phyloP scores from a whole-genome alignment of 768 basidiomycete genomes.

The Pholiota conissans region DNA sequence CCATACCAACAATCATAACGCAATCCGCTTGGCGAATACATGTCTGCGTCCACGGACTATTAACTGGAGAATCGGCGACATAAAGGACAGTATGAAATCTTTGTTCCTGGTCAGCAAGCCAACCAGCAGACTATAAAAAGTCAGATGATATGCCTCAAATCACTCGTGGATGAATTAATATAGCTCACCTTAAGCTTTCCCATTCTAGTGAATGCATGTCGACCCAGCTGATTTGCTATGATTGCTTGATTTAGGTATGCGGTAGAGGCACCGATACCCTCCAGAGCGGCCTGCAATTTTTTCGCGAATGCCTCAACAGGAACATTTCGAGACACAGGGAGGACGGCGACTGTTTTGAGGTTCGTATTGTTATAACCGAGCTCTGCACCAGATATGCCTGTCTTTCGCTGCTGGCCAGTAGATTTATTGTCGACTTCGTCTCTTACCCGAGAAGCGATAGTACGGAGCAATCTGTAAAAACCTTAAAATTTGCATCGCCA shows the following conservation, averaged over 20 bases:
- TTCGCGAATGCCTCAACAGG: slow-evolving; percentile 89
- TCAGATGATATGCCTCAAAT: background rate
- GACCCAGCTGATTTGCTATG: slow-evolving; percentile 87
- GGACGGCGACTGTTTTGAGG: slow-evolving; percentile 90
- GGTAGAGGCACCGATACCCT: slow-evolving; percentile 92
- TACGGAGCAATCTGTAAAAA: slow-evolving; percentile 62
- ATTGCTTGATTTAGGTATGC: slow-evolving; percentile 93
- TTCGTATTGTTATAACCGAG: slow-evolving; percentile 80
- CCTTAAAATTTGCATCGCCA: background rate
- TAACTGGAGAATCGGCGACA: slow-evolving; percentile 93
- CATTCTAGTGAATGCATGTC: slow-evolving; percentile 94
- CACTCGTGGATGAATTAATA: background rate
- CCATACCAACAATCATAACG: slow-evolving; percentile 92
- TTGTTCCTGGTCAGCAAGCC: slow-evolving; percentile 96
- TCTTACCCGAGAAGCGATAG: slow-evolving; percentile 91
- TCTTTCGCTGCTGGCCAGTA: slow-evolving; percentile 37
- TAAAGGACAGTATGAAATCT: slow-evolving; percentile 92
- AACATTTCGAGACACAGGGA: slow-evolving; percentile 84
- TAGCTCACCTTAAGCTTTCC: slow-evolving; percentile 91
- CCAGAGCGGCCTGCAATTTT: slow-evolving; percentile 84
- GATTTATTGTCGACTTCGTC: slow-evolving; percentile 73
- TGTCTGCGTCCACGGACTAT: slow-evolving; percentile 96
- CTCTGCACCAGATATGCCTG: slow-evolving; percentile 54
- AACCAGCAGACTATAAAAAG: slow-evolving; percentile 50
- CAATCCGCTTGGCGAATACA: slow-evolving; percentile 97